Evolutionary conservation across 1,284 basidiomycete species (phyloP).

Genomic region (Meira miltonrushii): DNA sequence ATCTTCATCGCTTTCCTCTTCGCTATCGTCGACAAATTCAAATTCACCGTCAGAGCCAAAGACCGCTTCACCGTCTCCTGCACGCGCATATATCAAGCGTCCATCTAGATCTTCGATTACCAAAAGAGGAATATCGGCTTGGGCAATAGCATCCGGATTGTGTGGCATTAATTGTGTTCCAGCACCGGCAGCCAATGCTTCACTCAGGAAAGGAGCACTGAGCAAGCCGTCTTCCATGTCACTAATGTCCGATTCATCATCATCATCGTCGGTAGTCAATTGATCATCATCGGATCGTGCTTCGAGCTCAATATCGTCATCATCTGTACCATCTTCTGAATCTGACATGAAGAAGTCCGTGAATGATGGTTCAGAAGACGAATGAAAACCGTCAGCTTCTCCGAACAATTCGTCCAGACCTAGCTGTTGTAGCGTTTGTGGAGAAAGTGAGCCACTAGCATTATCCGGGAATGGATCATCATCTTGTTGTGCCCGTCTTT

Average conservation of each 20-base stretch:
- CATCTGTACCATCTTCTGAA: constrained; percentile 25
- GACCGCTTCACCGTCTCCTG: constrained; percentile 50
- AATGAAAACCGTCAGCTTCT: constrained; percentile 45
- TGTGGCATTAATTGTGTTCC: not conserved
- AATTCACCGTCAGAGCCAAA: constrained; percentile 52
- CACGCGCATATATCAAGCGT: constrained; percentile 49
- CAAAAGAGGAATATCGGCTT: constrained; percentile 42
- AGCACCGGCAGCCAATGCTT: constrained; percentile 11
- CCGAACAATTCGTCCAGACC: constrained; percentile 47
- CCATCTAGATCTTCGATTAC: constrained; percentile 52
- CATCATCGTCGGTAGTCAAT: constrained; percentile 27
- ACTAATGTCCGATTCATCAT: constrained; percentile 38
- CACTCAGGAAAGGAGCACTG: constrained; percentile 40
- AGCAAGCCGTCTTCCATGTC: constrained; percentile 37
- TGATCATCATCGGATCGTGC: constrained; percentile 19
- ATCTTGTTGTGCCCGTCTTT: constrained; percentile 24
- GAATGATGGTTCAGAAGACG: constrained; percentile 49
- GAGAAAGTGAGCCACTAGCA: constrained; percentile 26
- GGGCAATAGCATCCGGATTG: constrained; percentile 6
- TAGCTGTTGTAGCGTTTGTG: constrained; percentile 34
- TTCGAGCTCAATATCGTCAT: not conserved
- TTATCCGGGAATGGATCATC: not conserved
- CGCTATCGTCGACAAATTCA: constrained; percentile 48
- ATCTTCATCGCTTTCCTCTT: constrained; percentile 34
- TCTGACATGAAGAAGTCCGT: constrained; percentile 48